Percentiles rank a stretch among this genome's conserved stretches.
These are phyloP conservation scores for Furcasterigmium sp. DNA, from an alignment of 2,329 filamentous ascomycete genomes.

Conservation along the genomic window DNA sequence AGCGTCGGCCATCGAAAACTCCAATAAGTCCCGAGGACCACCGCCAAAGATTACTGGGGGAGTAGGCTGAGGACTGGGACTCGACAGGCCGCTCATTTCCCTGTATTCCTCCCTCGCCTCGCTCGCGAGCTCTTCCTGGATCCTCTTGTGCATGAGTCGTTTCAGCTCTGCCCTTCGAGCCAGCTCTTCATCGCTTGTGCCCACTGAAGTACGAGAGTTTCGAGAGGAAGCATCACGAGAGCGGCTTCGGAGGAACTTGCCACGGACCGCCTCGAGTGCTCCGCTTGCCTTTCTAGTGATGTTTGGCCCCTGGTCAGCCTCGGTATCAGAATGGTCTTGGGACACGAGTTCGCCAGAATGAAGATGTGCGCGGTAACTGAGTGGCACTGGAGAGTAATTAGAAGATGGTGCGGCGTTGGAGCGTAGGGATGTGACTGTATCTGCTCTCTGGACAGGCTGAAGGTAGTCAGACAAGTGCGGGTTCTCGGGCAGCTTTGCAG, in stretches of 20 bases:
- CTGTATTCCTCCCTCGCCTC: conserved; percentile 33
- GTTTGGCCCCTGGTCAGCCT: not conserved
- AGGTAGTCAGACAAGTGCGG: not conserved
- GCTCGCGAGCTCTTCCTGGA: conserved; percentile 50
- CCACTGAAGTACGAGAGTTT: conserved; percentile 33
- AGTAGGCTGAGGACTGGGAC: not conserved
- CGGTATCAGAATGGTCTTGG: conserved; percentile 1
- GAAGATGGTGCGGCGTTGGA: not conserved
- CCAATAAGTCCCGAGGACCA: conserved; percentile 44
- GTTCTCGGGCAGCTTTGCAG: not conserved
- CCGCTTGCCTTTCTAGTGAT: conserved; percentile 20
- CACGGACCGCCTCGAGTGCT: conserved; percentile 39
- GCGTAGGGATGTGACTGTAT: not conserved
- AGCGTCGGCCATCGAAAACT: conserved; percentile 29
- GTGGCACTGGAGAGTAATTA: not conserved
- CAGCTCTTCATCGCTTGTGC: conserved; percentile 46
- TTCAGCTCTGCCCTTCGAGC: conserved; percentile 51
- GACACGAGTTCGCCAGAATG: not conserved
- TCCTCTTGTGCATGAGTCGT: conserved; percentile 48
- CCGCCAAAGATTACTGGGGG: conserved; percentile 20
- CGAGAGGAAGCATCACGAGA: conserved; percentile 37
- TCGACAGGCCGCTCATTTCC: conserved; percentile 14
- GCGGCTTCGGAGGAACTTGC: conserved; percentile 37
- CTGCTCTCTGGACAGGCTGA: not conserved
- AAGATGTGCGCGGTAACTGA: not conserved